Conservation (phyloP, 805 yeast species). For the Saccharomycopsis fodiens region DNA sequence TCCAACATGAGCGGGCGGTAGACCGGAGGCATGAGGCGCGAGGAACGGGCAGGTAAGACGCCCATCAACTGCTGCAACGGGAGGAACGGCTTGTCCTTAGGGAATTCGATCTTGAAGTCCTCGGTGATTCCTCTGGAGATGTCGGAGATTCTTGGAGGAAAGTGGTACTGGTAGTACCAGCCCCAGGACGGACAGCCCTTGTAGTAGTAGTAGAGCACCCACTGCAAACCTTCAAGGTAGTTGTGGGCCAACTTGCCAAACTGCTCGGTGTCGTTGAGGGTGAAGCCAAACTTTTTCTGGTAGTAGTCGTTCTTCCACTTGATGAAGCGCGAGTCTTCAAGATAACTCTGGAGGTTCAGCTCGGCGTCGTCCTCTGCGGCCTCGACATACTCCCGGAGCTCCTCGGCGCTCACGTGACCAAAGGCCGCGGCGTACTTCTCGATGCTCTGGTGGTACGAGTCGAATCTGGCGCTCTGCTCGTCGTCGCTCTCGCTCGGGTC, state of each 20-base stretch:
- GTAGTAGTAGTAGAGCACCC: slow-evolving; percentile 92
- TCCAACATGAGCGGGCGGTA: slow-evolving; percentile 83
- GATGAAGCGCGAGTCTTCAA: slow-evolving; percentile 68
- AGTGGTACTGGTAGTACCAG: slow-evolving; percentile 87
- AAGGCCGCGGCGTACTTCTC: slow-evolving; percentile 60
- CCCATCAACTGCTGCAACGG: slow-evolving; percentile 98
- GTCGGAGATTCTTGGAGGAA: slow-evolving; percentile 92
- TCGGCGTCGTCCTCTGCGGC: slow-evolving; percentile 31
- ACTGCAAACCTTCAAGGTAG: slow-evolving; percentile 90
- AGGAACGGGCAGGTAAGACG: slow-evolving; percentile 90
- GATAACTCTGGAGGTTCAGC: slow-evolving; percentile 35
- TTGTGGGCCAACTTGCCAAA: slow-evolving; percentile 63
- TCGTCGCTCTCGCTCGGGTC: slow-evolving; percentile 61
- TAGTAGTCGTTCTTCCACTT: slow-evolving; percentile 86
- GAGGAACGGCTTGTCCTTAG: slow-evolving; percentile 68
- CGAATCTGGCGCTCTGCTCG: slow-evolving; percentile 47
- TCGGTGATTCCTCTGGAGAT: slow-evolving; percentile 55
- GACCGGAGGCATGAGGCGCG: slow-evolving; percentile 63
- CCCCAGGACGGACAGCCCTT: slow-evolving; percentile 92
- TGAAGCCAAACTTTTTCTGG: slow-evolving; percentile 66
- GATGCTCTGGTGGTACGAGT: slow-evolving; percentile 43
- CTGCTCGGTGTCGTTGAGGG: slow-evolving; percentile 50
- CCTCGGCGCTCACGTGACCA: slow-evolving; percentile 49
- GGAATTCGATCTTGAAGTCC: slow-evolving; percentile 53
- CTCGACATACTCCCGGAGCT: slow-evolving; percentile 26